These are phyloP conservation scores for Phytophthora quininea DNA, from an alignment of 352 stramenopile genomes.

Conservation along the genomic window DNA sequence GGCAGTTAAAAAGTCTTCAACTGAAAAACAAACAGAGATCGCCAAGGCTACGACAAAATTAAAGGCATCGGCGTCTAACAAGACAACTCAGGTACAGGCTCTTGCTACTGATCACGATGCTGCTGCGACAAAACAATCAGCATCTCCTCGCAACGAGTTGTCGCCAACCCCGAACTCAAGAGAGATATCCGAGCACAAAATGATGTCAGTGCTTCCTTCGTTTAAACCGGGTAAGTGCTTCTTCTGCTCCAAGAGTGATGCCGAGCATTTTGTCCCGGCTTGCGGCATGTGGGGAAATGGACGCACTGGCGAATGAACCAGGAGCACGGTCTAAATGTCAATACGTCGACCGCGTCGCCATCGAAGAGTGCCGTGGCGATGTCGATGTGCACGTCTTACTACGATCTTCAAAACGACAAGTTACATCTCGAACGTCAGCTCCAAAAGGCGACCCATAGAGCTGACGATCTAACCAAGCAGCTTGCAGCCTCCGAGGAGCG, in stretches of 20 bases:
- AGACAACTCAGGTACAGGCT: background rate
- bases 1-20: background rate
- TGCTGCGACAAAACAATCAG: background rate
- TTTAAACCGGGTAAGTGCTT: slow-evolving; percentile 86
- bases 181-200: slow-evolving; percentile 32
- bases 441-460: slow-evolving; percentile 39
- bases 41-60: background rate
- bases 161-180: too few species aligned
- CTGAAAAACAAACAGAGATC: slow-evolving; percentile 1
- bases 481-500: slow-evolving; percentile 24
- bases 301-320: slow-evolving; percentile 87
- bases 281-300: slow-evolving; percentile 88
- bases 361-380: slow-evolving; percentile 45
- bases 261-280: slow-evolving; percentile 78
- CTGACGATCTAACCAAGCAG: slow-evolving; percentile 31
- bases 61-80: background rate
- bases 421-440: slow-evolving; percentile 50
- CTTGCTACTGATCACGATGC: background rate
- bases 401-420: slow-evolving; percentile 80
- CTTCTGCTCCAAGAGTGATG: slow-evolving; percentile 85
- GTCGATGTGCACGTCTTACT: slow-evolving; percentile 88
- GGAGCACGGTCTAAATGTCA: slow-evolving; percentile 46
- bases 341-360: slow-evolving; percentile 14
- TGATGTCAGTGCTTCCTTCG: slow-evolving; percentile 79
- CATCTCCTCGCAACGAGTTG: too few species aligned